phyloP scores from a whole-genome alignment of 805 yeast genomes.

The Candida taoyuanica region DNA sequence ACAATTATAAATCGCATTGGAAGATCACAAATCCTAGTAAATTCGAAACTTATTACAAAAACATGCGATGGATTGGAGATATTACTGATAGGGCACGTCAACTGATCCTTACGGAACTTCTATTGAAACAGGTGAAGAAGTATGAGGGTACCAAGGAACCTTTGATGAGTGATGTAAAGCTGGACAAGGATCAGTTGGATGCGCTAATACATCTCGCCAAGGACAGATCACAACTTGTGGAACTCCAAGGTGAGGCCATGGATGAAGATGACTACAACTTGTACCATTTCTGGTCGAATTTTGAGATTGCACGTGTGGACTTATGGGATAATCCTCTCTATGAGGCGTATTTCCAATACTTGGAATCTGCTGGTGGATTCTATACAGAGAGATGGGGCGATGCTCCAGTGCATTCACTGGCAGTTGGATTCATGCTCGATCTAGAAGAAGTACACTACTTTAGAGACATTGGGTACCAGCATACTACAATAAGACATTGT shows the following conservation, averaged over 20 bases:
- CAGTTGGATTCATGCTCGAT: constrained; percentile 69
- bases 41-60: constrained; percentile 26
- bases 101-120: constrained; percentile 29
- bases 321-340: constrained; percentile 65
- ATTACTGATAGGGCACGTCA: constrained; percentile 27
- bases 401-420: constrained; percentile 91
- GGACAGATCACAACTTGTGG: constrained; percentile 29
- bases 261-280: constrained; percentile 66
- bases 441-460: constrained; percentile 79
- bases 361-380: constrained; percentile 78
- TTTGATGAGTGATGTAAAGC: constrained; percentile 12
- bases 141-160: not conserved
- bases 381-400: constrained; percentile 96
- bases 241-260: constrained; percentile 48
- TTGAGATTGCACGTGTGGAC: constrained; percentile 83
- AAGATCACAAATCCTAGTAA: constrained; percentile 30
- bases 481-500: constrained; percentile 78
- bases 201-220: constrained; percentile 36
- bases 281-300: constrained; percentile 91
- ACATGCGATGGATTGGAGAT: constrained; percentile 26
- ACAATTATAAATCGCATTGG: constrained; percentile 32
- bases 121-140: constrained; percentile 17
- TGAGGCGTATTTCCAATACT: constrained; percentile 56
- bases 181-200: constrained; percentile 32
- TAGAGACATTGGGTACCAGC: constrained; percentile 87